Evolutionary conservation across 495 filamentous ascomycete species (phyloP).

Genomic region (Aspergillus biplanus): DNA sequence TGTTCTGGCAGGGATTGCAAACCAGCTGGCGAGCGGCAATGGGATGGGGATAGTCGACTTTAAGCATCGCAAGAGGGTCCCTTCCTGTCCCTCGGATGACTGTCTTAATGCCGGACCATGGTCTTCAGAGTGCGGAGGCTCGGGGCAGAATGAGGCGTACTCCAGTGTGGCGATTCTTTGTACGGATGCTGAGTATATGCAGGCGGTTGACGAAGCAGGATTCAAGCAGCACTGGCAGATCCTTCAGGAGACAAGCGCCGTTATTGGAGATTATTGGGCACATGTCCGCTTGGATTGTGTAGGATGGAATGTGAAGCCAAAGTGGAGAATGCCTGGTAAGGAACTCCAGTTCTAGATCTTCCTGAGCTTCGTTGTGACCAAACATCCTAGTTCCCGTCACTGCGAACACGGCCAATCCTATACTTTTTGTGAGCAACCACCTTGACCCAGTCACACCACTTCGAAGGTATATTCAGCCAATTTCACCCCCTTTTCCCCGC

Average conservation of each 20-base stretch:
- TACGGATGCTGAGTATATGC: conserved; percentile 57
- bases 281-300: conserved; percentile 58
- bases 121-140: conserved; percentile 46
- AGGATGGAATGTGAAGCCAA: conserved; percentile 58
- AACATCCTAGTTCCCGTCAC: conserved; percentile 33
- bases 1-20: conserved; percentile 55
- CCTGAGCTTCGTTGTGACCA: neutral
- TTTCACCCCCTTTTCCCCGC: neutral
- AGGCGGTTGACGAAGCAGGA: conserved; percentile 36
- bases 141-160: conserved; percentile 42
- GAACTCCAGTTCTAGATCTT: neutral
- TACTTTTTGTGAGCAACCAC: conserved; percentile 63
- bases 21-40: conserved; percentile 57
- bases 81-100: conserved; percentile 43
- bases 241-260: conserved; percentile 50
- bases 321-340: conserved; percentile 57
- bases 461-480: conserved; percentile 28
- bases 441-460: conserved; percentile 65
- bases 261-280: conserved; percentile 62
- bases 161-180: conserved; percentile 64
- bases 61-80: conserved; percentile 38
- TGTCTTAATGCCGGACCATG: conserved; percentile 40
- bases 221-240: conserved; percentile 52
- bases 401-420: conserved; percentile 53
- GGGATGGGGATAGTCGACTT: conserved; percentile 54